Evolutionary conservation across 495 filamentous ascomycete species (phyloP), one percentile per base, ranked within the genome.

Genomic region (Cenococcum geophilum): DNA sequence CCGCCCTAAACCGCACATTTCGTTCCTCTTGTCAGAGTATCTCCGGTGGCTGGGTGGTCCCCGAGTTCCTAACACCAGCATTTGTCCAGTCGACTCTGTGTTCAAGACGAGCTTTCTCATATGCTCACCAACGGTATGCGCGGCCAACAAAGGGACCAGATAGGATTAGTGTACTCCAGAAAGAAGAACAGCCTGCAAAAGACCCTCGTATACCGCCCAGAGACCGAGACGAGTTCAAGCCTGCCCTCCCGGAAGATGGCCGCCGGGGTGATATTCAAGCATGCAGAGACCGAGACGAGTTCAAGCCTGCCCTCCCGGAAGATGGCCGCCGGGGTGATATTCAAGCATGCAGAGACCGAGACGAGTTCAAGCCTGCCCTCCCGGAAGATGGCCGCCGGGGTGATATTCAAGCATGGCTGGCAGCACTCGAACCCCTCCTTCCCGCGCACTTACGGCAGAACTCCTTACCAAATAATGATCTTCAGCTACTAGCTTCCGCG

Each of bases 401-500:
- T n/a, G 25, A 65, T 40, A 65, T 68, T 18, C 37, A 68, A 55
- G 1, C 49, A 51, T 85, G 81, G 81, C 65, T 77, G 18, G 67
- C 70, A 4, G 63, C 73, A 16, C 57, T 85, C 32, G 77, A 79
- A 43, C 55, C 71, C 60, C 77, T 76, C 66, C 68, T 82, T 32
- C 75, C 73, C 53, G 61, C 66, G 8, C 58, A 74, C 47, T 65
- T 78, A 52, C 74, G 71, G 6, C 21, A 49, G 8, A 36, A 50
- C 10, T 35, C 61, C 1, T 6, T 32, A 10, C 34, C 16, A 18
- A 36, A 45, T 3, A 23, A n/a, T 27, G 37, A 53, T 18, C 34
- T n/a, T n/a, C 10, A 40, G 21, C 32, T 12, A 5, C 32, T 37
- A n/a, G 61, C 43, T 6, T 27, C 58, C 5, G 18, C 61, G 0